phyloP scores from a whole-genome alignment of 345 rosid genomes.

The Acer campestre region DNA sequence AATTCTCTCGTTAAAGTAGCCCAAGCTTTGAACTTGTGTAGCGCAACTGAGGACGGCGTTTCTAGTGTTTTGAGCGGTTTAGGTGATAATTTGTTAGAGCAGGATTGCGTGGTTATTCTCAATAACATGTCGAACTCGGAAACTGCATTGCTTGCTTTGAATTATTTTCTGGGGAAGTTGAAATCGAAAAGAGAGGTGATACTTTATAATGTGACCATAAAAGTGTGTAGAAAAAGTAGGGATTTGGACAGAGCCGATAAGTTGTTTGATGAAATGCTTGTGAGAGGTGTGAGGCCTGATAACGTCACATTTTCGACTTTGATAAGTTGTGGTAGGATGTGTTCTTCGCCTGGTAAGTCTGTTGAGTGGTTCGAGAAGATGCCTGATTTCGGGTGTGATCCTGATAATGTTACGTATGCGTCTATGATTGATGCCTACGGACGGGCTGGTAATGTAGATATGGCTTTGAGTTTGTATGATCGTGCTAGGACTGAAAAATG shows the following conservation, averaged over 20 bases:
- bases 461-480: constrained; percentile 86
- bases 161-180: constrained; percentile 47
- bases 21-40: constrained; percentile 55
- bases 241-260: constrained; percentile 65
- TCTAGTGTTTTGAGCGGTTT: constrained; percentile 42
- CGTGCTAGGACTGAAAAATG: constrained; percentile 87
- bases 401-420: constrained; percentile 66
- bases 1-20: constrained; percentile 64
- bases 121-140: constrained; percentile 81
- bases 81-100: constrained; percentile 58
- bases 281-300: constrained; percentile 68
- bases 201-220: constrained; percentile 78
- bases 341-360: constrained; percentile 57
- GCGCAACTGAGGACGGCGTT: constrained; percentile 43
- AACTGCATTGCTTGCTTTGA: constrained; percentile 59
- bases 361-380: constrained; percentile 95
- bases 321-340: constrained; percentile 72
- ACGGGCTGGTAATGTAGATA: constrained; percentile 66
- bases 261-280: constrained; percentile 77
- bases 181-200: constrained; percentile 53
- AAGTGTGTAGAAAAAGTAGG: constrained; percentile 67
- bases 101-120: constrained; percentile 79
- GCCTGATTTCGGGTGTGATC: constrained; percentile 59
- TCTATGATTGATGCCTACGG: constrained; percentile 90
- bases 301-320: constrained; percentile 74